phyloP scores from a whole-genome alignment of 805 yeast genomes.

The Candida parachauliodes region DNA sequence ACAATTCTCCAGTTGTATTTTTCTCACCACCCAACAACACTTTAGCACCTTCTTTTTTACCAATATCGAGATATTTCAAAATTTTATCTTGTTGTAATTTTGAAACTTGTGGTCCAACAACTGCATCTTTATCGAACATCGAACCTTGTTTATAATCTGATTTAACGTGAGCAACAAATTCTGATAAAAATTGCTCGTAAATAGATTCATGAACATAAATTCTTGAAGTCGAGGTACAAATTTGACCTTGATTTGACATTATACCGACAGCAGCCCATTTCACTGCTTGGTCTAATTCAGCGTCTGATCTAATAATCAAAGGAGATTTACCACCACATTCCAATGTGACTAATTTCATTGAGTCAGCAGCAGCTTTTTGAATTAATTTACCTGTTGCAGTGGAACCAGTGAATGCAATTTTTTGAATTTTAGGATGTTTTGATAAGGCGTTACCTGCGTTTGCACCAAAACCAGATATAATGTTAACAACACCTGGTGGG shows the following conservation, averaged over 20 bases:
- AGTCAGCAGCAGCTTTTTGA: conserved; percentile 57
- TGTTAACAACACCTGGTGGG: conserved; percentile 74
- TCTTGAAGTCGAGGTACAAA: conserved; percentile 66
- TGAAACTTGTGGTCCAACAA: conserved; percentile 63
- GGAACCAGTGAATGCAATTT: conserved; percentile 65
- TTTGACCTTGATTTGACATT: conserved; percentile 63
- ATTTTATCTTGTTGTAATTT: conserved; percentile 55
- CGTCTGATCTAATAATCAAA: conserved; percentile 57
- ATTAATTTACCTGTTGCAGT: conserved; percentile 65
- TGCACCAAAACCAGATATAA: conserved; percentile 66
- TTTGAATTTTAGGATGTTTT: conserved; percentile 52
- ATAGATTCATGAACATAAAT: conserved; percentile 54
- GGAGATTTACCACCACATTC: conserved; percentile 78
- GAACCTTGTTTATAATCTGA: conserved; percentile 53
- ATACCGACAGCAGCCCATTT: conserved; percentile 68
- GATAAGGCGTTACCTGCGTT: conserved; percentile 69
- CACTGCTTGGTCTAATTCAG: conserved; percentile 61
- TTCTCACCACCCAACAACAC: conserved; percentile 40
- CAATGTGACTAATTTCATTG: conserved; percentile 60
- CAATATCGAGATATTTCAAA: conserved; percentile 37
- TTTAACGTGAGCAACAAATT: conserved; percentile 44
- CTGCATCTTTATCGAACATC: conserved; percentile 44
- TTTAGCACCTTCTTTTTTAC: conserved; percentile 43
- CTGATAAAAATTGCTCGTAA: conserved; percentile 49
- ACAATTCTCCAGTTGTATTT: conserved; percentile 34